phyloP scores from a whole-genome alignment of 1,139 yeast species.

The Saccharomyces uvarum region DNA sequence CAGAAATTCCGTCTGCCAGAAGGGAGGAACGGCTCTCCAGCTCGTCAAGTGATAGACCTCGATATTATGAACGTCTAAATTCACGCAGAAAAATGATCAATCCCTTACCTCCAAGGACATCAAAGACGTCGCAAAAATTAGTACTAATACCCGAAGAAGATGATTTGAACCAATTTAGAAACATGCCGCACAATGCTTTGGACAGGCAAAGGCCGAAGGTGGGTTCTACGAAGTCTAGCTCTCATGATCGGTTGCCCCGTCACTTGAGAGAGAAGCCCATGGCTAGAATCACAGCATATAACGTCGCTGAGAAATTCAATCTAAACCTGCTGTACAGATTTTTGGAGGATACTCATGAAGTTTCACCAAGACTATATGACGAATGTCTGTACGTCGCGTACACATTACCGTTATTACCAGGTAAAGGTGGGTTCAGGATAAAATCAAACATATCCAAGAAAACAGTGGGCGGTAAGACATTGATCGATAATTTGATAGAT shows the following conservation, averaged over 20 bases:
- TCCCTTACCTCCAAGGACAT: constrained; percentile 74
- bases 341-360: constrained; percentile 62
- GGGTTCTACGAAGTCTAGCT: not conserved
- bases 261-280: constrained; percentile 30
- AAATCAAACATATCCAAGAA: constrained; percentile 70
- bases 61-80: constrained; percentile 12
- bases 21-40: constrained; percentile 34
- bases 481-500: constrained; percentile 71
- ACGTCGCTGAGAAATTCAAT: constrained; percentile 75
- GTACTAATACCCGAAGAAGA: constrained; percentile 77
- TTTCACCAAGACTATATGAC: constrained; percentile 78
- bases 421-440: constrained; percentile 75
- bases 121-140: constrained; percentile 76
- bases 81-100: constrained; percentile 48
- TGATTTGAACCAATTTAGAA: constrained; percentile 11
- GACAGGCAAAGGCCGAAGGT: not conserved
- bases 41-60: constrained; percentile 27
- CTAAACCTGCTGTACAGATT: constrained; percentile 57
- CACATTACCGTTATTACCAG: constrained; percentile 78
- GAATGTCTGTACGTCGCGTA: constrained; percentile 90
- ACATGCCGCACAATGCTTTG: not conserved
- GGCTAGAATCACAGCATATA: constrained; percentile 84
- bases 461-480: constrained; percentile 49
- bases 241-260: not conserved
- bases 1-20: constrained; percentile 71